A percentile compares a stretch with the other conserved stretches of the same genome.
These are phyloP conservation scores for Coprinellus aureogranulatus DNA, from an alignment of 768 basidiomycete species.

Conservation along the genomic window DNA sequence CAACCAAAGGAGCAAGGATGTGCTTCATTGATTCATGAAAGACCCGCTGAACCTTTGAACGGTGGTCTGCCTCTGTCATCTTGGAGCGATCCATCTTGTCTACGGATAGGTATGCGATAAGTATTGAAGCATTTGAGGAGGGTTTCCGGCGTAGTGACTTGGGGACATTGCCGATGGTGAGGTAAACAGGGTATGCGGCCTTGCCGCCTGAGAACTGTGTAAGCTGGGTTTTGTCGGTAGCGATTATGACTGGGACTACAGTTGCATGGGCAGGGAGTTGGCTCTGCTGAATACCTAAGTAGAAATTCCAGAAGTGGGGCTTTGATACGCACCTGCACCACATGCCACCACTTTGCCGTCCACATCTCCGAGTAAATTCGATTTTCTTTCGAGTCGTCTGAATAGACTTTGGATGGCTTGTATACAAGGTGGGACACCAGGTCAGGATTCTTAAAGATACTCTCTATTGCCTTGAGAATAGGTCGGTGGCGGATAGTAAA, in stretches of 20 bases:
- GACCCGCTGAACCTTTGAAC: conserved; percentile 19
- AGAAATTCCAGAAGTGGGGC: no score
- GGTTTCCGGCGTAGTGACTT: conserved; percentile 31
- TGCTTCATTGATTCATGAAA: conserved; percentile 36
- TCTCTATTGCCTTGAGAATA: conserved; percentile 27
- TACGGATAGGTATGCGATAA: conserved; percentile 39
- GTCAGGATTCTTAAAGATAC: conserved; percentile 27
- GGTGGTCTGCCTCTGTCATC: conserved; percentile 1
- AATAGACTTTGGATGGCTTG: conserved; percentile 23
- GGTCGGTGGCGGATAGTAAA: conserved; percentile 22
- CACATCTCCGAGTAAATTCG: conserved; percentile 33
- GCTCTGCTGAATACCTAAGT: conserved; percentile 1
- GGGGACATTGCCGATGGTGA: conserved; percentile 39
- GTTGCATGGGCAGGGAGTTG: conserved; percentile 22
- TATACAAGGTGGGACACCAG: conserved; percentile 25
- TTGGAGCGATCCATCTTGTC: conserved; percentile 25
- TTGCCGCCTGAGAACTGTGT: no score
- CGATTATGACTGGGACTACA: conserved; percentile 26
- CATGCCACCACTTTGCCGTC: conserved; percentile 36
- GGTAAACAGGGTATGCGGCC: conserved; percentile 43
- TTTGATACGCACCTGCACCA: conserved; percentile 27
- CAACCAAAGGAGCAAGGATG: conserved; percentile 26
- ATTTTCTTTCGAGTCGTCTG: conserved; percentile 7
- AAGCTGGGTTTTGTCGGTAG: no score
- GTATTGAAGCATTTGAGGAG: conserved; percentile 26